Evolutionary conservation across 2,329 filamentous ascomycete genomes (phyloP).

Genomic region (Chaetoscypha palmicola): DNA sequence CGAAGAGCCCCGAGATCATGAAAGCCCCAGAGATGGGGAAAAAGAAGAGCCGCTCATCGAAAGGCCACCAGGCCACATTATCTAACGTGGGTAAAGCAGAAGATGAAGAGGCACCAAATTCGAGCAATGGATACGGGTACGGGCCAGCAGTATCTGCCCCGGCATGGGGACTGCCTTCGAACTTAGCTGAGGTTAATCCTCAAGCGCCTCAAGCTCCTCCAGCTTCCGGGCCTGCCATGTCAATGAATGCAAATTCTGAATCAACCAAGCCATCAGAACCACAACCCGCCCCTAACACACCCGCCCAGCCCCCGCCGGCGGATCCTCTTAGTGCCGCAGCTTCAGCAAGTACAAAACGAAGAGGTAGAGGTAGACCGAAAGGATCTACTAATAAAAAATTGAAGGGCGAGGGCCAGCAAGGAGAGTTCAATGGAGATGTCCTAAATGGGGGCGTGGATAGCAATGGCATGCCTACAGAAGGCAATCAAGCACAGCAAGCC

Average conservation of each 20-base stretch:
- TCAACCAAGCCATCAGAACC: conserved; percentile 14
- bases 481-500: conserved; percentile 1
- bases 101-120: conserved; percentile 22
- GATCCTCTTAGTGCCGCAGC: conserved; percentile 13
- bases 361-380: conserved; percentile 39
- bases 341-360: conserved; percentile 25
- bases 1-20: conserved; percentile 1
- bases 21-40: conserved; percentile 21
- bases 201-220: conserved; percentile 16
- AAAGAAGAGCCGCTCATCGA: conserved; percentile 24
- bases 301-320: conserved; percentile 13
- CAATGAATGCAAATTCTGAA: conserved; percentile 10
- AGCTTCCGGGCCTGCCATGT: conserved; percentile 1
- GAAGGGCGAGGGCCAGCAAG: conserved; percentile 18
- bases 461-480: neutral
- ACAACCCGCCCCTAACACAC: conserved; percentile 18
- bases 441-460: neutral
- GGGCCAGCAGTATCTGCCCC: conserved; percentile 27
- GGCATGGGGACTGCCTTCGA: conserved; percentile 27
- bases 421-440: conserved; percentile 6
- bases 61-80: conserved; percentile 14
- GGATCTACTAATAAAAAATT: conserved; percentile 42
- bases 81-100: conserved; percentile 5
- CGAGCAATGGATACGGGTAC: conserved; percentile 28
- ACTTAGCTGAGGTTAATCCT: conserved; percentile 25